Percentiles rank a stretch among this genome's conserved stretches.
Conservation (phyloP, 2,329 filamentous ascomycete genomes). For the Ophiostoma sp. region DNA sequence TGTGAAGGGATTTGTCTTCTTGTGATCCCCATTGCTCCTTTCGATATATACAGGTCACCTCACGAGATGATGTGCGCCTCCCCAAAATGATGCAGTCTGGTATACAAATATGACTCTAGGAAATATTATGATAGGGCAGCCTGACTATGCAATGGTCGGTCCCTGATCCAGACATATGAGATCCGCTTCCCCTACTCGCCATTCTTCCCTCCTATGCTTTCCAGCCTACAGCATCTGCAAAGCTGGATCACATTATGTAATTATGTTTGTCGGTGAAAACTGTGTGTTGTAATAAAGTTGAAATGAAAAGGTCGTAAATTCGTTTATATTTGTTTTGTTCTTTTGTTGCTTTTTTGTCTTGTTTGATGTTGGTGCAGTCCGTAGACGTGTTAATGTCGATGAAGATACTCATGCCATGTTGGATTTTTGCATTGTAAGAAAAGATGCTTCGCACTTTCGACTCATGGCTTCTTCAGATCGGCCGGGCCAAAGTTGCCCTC, state of each 20-base stretch:
- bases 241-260: neutral
- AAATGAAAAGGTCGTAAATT: slow-evolving; percentile 8
- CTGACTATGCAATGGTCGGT: neutral
- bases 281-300: neutral
- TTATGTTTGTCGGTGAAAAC: neutral
- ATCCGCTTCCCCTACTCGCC: neutral
- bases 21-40: neutral
- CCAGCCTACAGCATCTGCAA: neutral
- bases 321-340: neutral
- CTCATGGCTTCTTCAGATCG: slow-evolving; percentile 19
- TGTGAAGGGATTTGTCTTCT: neutral
- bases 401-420: neutral
- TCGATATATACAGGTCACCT: neutral
- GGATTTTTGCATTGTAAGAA: neutral
- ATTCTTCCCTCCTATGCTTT: neutral
- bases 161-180: neutral
- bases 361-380: neutral
- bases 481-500: slow-evolving; percentile 42
- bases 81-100: slow-evolving; percentile 4
- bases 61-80: neutral
- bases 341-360: neutral
- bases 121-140: neutral
- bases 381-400: neutral
- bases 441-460: neutral
- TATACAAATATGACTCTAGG: slow-evolving; percentile 6